Base-by-base conservation (phyloP, 192 early-diverging fungal species). In the Coemansia umbellata region DNA sequence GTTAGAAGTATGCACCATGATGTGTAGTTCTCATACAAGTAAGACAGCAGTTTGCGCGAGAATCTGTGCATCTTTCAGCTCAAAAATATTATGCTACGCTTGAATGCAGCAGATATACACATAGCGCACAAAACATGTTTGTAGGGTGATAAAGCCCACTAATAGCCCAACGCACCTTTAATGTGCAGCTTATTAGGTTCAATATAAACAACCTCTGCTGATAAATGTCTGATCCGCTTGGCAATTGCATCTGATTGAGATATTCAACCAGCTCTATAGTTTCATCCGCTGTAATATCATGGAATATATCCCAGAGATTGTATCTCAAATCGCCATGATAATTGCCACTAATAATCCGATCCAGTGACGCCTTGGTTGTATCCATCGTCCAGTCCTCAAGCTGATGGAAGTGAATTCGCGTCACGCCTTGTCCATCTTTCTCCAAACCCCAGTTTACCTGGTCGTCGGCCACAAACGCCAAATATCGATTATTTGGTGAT, bases 391-490 rank as follows among this genome's bases (percentile, higher is more conserved):
- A 76, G 36, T 58, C 58, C 11, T 26, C 44, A 40, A 69, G 33
- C 44, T 60, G 66, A 47, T 69, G 50, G 22, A 65, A 61, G 36
- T 76, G 73, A 5, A 75, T 47, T n/a, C 73, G 61, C 19, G 64
- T 65, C 13, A 69, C 33, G 18, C 47, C 47, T 13, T 14, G 5
- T 9, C 73, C 73, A 15, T 68, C 73, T 7, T 23, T 28, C 8
- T 24, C 30, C 2, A 60, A 14, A 15, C 57, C 58, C 73, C 73
- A 75, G 36, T 51, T 64, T 0, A 49, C 43, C 36, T 75, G 73
- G 39, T 75, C 73, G 42, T 75, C 66, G 44, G 41, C 58, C 6
- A 45, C 58, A 59, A 75, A 75, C 5, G 36, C 41, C 57, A 75
- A 33, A 15, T 61, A 65, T 2, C 73, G 60, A 4, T 31, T 55